Percentiles rank a stretch among this genome's conserved stretches.
Conservation (phyloP, 768 basidiomycete genomes). For the Leccinum obscurum region DNA sequence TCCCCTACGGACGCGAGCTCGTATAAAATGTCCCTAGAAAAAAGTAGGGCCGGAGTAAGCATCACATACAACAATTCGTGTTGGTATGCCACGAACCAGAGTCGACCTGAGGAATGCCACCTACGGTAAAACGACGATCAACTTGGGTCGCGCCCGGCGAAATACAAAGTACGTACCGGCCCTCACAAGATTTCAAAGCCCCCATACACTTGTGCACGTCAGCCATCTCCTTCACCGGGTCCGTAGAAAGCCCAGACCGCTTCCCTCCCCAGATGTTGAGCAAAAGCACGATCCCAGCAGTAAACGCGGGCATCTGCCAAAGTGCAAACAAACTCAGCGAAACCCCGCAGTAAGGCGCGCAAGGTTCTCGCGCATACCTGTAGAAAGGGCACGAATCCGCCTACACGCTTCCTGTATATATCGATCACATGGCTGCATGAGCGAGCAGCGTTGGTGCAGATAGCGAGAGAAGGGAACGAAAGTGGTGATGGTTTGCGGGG, state of each 20-base stretch:
- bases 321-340: background rate
- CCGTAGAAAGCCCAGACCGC: constrained; percentile 40
- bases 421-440: constrained; percentile 74
- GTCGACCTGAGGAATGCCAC: constrained; percentile 49
- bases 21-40: constrained; percentile 65
- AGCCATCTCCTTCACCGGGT: constrained; percentile 45
- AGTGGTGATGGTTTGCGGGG: constrained; percentile 49
- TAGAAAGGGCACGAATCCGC: constrained; percentile 24
- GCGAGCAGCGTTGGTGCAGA: constrained; percentile 83
- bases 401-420: constrained; percentile 43
- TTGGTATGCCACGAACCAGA: constrained; percentile 40
- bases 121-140: constrained; percentile 23
- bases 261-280: constrained; percentile 57
- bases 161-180: constrained; percentile 28
- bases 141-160: background rate
- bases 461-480: constrained; percentile 67
- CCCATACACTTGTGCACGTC: constrained; percentile 54
- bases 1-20: constrained; percentile 73
- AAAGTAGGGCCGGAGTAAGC: background rate
- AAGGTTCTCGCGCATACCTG: constrained; percentile 25
- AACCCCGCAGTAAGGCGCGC: background rate
- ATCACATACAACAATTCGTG: background rate
- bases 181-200: constrained; percentile 38
- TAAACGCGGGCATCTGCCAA: constrained; percentile 42
- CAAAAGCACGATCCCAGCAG: constrained; percentile 51